Percentiles rank a stretch among this genome's conserved stretches.
Evolutionary conservation across 2,329 filamentous ascomycete species (phyloP).

Genomic region (Fusarium mangiferae): DNA sequence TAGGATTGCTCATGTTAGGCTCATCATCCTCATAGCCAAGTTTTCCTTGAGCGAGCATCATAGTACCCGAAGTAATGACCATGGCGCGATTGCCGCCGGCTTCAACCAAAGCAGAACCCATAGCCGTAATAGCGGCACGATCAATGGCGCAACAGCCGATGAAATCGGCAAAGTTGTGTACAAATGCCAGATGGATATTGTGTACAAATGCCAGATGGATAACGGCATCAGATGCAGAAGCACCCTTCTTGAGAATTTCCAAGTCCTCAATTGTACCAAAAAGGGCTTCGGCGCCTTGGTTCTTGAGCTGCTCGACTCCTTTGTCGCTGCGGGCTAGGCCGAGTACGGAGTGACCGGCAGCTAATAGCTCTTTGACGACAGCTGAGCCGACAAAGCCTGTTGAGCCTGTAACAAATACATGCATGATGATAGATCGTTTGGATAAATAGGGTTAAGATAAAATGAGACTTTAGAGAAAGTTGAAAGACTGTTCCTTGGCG

Average conservation of each 20-base stretch:
- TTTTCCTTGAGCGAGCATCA: not conserved
- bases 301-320: not conserved
- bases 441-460: accelerated
- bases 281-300: not conserved
- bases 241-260: not conserved
- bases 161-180: not conserved
- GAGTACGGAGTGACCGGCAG: not conserved
- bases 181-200: not conserved
- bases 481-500: not conserved
- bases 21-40: not conserved
- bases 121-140: not conserved
- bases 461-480: accelerated
- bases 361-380: not conserved
- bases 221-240: not conserved
- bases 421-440: not conserved
- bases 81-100: not conserved
- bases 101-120: not conserved
- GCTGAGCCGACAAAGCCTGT: not conserved
- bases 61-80: not conserved
- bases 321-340: not conserved
- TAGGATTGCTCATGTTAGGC: not conserved
- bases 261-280: not conserved
- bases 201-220: not conserved
- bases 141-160: not conserved
- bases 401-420: not conserved